Base-by-base conservation (phyloP, 192 early-diverging fungal genomes). In the Entomortierella parvispora region DNA sequence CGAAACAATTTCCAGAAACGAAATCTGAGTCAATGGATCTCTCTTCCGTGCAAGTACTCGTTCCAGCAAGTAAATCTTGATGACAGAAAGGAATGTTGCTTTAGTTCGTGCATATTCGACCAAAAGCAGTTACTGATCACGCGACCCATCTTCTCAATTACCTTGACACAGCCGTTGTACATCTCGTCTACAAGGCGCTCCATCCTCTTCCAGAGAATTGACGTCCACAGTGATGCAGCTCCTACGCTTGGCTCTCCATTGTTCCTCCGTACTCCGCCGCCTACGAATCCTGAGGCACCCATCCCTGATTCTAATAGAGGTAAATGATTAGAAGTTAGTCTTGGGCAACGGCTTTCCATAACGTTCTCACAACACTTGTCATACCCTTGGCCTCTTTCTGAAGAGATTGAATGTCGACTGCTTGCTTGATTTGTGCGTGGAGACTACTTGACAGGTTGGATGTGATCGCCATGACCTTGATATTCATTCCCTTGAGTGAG, bases 361-460 rank as follows among this genome's bases (percentile, higher is more conserved):
- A 22, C 18, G 49, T 12, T 6, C 14, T 33, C 22, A 29, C 17
- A 22, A 11, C 14, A 20, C 1, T 45, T 26, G 4, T 11, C 8
- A 23, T 71, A 87, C 83, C 81, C 79, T 82, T 84, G 10, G 84
- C 80, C 37, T 88, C 81, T 26, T 83, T 84, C 61, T 86, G 82
- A 42, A 86, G 31, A 14, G 80, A 82, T 23, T 81, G 67, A 28
- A 86, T 79, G 68, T 88, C 82, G 14, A 86, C 71, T 2, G 79
- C 74, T 55, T 82, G 65, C 51, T 82, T 82, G 23, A 88, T 88
- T 28, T 84, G 65, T 6, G 56, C 26, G 29, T 72, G 70, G 43
- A 88, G 54, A 32, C 66, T 59, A n/a, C 74, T 72, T 11, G 80
- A 74, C 37, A 88, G 58, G 15, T 54, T 55, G 2, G 80, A 69